phyloP scores from a whole-genome alignment of 371 early-diverging fungal genomes.

The Lichtheimia ramosa region DNA sequence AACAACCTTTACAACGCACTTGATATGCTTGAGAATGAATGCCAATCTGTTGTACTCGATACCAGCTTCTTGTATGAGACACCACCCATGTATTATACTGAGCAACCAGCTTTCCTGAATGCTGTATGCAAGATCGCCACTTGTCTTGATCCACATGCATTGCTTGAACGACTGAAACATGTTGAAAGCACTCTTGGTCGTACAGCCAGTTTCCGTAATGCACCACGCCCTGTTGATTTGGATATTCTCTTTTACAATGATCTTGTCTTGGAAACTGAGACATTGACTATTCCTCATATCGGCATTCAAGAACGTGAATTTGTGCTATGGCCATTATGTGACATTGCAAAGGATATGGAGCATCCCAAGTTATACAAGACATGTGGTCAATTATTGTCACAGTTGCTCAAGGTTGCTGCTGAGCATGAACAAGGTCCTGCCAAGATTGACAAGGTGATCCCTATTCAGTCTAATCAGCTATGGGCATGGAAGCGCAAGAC shows the following conservation, averaged over 20 bases:
- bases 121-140: slow-evolving; percentile 86
- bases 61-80: slow-evolving; percentile 97
- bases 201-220: slow-evolving; percentile 70
- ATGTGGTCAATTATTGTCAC: slow-evolving; percentile 74
- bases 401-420: slow-evolving; percentile 64
- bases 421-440: slow-evolving; percentile 38
- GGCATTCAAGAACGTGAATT: slow-evolving; percentile 91
- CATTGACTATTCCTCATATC: slow-evolving; percentile 87
- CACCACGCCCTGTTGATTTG: slow-evolving; percentile 92
- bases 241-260: slow-evolving; percentile 93
- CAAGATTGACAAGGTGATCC: slow-evolving; percentile 70
- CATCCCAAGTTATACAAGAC: slow-evolving; percentile 88
- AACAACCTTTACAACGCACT: slow-evolving; percentile 80
- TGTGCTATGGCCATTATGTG: slow-evolving; percentile 92
- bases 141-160: slow-evolving; percentile 66
- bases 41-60: slow-evolving; percentile 69
- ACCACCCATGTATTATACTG: slow-evolving; percentile 92
- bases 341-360: slow-evolving; percentile 87
- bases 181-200: slow-evolving; percentile 87
- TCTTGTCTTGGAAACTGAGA: slow-evolving; percentile 66
- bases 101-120: slow-evolving; percentile 93
- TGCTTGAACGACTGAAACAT: slow-evolving; percentile 80
- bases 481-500: slow-evolving; percentile 74
- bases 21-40: slow-evolving; percentile 50
- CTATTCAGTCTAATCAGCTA: slow-evolving; percentile 41